Evolutionary conservation across 345 rosid species (phyloP).

Genomic region (Clausena lansium): DNA sequence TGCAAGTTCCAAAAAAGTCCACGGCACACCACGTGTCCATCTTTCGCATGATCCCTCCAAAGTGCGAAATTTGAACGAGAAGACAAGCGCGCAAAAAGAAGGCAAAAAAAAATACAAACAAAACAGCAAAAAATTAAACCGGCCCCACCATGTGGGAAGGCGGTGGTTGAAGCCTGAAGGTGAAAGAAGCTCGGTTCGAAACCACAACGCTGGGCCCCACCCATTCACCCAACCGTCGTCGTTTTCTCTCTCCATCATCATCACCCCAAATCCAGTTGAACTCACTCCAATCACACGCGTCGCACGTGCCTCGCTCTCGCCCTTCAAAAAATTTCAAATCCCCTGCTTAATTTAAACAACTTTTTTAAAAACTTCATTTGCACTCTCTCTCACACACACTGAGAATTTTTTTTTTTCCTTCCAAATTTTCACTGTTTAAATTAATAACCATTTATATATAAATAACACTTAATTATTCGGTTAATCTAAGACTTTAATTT

Average conservation of each 20-base stretch:
- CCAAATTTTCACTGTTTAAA: neutral
- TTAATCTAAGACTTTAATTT: neutral
- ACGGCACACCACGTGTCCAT: conserved; percentile 10
- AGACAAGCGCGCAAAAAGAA: neutral
- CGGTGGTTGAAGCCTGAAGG: conserved; percentile 4
- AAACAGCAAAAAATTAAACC: neutral
- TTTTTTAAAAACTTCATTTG: neutral
- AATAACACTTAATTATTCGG: no score
- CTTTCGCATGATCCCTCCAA: conserved; percentile 14
- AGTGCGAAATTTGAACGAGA: conserved; percentile 24
- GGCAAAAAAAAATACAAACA: neutral
- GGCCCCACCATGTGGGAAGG: conserved; percentile 21
- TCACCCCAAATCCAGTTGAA: neutral
- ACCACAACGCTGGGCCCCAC: neutral
- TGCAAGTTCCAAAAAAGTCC: neutral
- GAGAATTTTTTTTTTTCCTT: neutral
- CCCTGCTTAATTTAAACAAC: neutral
- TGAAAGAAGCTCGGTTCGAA: neutral
- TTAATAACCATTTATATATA: neutral
- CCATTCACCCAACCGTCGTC: conserved; percentile 10
- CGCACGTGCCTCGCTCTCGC: neutral
- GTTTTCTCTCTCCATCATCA: neutral
- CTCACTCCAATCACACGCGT: neutral
- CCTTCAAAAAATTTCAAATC: conserved; percentile 1
- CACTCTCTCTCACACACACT: neutral